These are phyloP conservation scores for Pichia scutulata DNA, from an alignment of 805 yeast species.

Conservation along the genomic window DNA sequence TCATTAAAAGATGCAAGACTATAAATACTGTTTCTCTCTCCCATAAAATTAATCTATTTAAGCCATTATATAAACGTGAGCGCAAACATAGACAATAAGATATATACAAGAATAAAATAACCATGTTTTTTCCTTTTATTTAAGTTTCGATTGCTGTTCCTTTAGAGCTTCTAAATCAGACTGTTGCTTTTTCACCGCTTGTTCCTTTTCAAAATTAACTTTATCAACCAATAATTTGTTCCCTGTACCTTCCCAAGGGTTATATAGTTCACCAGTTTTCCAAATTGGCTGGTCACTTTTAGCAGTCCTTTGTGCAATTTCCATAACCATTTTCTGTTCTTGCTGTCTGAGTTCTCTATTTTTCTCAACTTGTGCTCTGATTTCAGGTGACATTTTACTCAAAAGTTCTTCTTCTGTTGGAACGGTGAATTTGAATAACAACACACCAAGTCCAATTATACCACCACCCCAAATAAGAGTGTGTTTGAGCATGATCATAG, in stretches of 20 bases:
- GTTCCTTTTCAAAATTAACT: constrained; percentile 40
- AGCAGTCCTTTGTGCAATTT: constrained; percentile 55
- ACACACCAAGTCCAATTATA: constrained; percentile 64
- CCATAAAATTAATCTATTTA: no score
- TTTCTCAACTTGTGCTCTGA: constrained; percentile 64
- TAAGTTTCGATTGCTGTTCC: constrained; percentile 26
- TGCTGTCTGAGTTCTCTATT: constrained; percentile 52
- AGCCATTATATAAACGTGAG: no score
- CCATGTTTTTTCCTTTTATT: neutral
- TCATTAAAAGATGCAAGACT: neutral
- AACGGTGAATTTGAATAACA: constrained; percentile 63
- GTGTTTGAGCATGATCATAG: constrained; percentile 21
- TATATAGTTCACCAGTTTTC: constrained; percentile 64
- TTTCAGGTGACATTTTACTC: constrained; percentile 71
- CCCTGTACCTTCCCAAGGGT: constrained; percentile 53
- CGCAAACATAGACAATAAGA: no score
- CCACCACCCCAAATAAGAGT: constrained; percentile 45
- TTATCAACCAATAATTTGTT: constrained; percentile 32
- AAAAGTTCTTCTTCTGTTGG: constrained; percentile 83
- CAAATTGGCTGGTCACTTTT: constrained; percentile 72
- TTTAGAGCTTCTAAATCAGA: constrained; percentile 35
- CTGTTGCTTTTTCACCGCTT: constrained; percentile 33
- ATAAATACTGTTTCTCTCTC: no score
- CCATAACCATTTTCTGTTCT: constrained; percentile 66
- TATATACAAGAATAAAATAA: neutral